Conservation (phyloP, 2,329 filamentous ascomycete species). For the Dactylellina haptotyla region DNA sequence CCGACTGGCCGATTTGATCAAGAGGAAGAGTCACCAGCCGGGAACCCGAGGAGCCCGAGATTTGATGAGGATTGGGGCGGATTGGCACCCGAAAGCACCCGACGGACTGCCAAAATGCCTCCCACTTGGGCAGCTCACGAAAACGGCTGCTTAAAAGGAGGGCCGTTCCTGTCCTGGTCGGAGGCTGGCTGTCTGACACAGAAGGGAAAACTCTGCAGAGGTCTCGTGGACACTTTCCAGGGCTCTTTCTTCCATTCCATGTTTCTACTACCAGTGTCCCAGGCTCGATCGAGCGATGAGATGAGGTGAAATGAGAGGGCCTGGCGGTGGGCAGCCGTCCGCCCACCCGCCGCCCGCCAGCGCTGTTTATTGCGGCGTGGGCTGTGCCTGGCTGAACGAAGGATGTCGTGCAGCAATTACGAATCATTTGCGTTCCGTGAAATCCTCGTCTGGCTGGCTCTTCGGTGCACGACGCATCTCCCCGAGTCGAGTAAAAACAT, state of each 20-base stretch:
- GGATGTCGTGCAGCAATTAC: not conserved
- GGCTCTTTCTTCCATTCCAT: not conserved
- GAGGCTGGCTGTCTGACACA: conserved; percentile 2
- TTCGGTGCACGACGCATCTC: not conserved
- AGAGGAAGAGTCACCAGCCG: not conserved
- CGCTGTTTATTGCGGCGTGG: not conserved
- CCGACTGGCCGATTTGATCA: too few species aligned
- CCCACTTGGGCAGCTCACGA: conserved; percentile 38
- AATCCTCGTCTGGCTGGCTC: not conserved
- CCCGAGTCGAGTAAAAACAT: too few species aligned
- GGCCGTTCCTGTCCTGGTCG: not conserved
- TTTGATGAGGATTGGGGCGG: too few species aligned
- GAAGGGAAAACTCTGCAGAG: conserved; percentile 15
- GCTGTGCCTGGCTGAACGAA: not conserved
- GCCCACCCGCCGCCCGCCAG: too few species aligned
- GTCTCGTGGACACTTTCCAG: conserved; percentile 26
- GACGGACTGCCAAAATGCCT: conserved; percentile 6
- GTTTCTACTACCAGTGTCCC: not conserved
- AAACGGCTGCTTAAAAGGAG: not conserved
- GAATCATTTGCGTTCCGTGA: not conserved
- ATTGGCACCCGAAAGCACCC: conserved; percentile 32
- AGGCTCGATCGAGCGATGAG: not conserved
- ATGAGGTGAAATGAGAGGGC: conserved; percentile 30
- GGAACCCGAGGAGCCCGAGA: not conserved
- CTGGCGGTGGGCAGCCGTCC: too few species aligned